phyloP scores from a whole-genome alignment of 371 early-diverging fungal species.

The Lichtheimia ramosa region DNA sequence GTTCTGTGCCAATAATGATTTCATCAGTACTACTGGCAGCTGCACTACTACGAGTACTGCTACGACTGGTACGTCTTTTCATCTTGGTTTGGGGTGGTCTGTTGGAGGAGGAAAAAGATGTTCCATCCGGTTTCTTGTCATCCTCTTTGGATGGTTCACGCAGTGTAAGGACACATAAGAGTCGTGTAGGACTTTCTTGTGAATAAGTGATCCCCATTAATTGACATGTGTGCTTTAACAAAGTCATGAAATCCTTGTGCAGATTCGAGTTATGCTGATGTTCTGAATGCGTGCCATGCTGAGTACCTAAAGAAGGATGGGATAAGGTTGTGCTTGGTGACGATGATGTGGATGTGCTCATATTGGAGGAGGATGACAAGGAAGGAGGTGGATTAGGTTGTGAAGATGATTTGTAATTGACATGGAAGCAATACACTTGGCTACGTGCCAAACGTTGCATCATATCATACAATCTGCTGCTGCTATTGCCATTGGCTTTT shows the following conservation, averaged over 20 bases:
- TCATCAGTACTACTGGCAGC: slow-evolving; percentile 6
- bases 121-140: neutral
- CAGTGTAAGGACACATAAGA: slow-evolving; percentile 37
- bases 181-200: slow-evolving; percentile 20
- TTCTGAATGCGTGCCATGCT: neutral
- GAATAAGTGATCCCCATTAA: slow-evolving; percentile 45
- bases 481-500: slow-evolving; percentile 12
- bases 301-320: too few relatives aligned
- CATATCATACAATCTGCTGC: slow-evolving; percentile 17
- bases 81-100: too few relatives aligned
- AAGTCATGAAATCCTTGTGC: slow-evolving; percentile 26
- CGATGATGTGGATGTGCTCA: slow-evolving; percentile 23
- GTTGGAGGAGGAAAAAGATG: too few relatives aligned
- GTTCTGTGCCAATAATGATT: slow-evolving; percentile 3
- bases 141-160: slow-evolving; percentile 21
- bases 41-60: slow-evolving; percentile 14
- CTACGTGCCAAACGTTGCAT: slow-evolving; percentile 37
- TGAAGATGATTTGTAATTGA: neutral
- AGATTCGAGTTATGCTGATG: neutral
- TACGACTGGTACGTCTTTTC: slow-evolving; percentile 4
- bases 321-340: slow-evolving; percentile 5
- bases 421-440: slow-evolving; percentile 40
- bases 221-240: slow-evolving; percentile 36
- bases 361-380: slow-evolving; percentile 20
- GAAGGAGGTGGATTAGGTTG: slow-evolving; percentile 27